Base-by-base conservation (phyloP, 2,329 filamentous ascomycete species). In the Fusarium xyrophilum region DNA sequence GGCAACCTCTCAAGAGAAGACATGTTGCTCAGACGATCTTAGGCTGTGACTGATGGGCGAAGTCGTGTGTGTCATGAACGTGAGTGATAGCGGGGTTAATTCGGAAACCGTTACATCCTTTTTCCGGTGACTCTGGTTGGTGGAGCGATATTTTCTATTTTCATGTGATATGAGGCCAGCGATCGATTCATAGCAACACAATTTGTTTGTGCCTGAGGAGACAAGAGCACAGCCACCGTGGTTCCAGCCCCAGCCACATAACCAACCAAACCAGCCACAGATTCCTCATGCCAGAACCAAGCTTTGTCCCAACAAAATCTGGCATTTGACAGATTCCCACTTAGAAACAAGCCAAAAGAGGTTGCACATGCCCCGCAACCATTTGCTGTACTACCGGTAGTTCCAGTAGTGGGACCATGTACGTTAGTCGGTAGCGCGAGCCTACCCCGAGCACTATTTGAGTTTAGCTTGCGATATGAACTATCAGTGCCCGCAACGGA, bases 401-500 rank as follows among this genome's bases (percentile, higher is more conserved):
- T 33, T 19, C 30, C 13, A 17, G 27, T 17, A 33, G 38, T 46
- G 38, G 39, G 33, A 19, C n/a, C 28, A 14, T 25, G 3, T 23
- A n/a, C n/a, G n/a, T n/a, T n/a, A 3, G 17, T 19, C 15, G n/a
- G 47, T 51, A 50, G 50, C 19, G 38, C 6, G 17, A 44, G 21
- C 38, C 21, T 21, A 54, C 15, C 28, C 38, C 19, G 51, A 30
- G 38, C 40, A 54, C 51, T 32, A 46, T 21, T 21, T 33, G 30
- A 54, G 51, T 46, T 46, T 54, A 54, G 51, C 51, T 54, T 54
- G 51, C 51, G 51, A 54, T 54, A 14, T 33, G 38, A 54, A 32
- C 38, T 44, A 13, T 50, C 38, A 36, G 46, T 50, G 15, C 46
- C 30, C 38, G 51, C 23, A 32, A n/a, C 27, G 4, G 28, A 46